Percentiles rank a stretch among this genome's conserved stretches.
Evolutionary conservation across 768 basidiomycete genomes (phyloP).

Genomic region (Podaxis mareebaensis): DNA sequence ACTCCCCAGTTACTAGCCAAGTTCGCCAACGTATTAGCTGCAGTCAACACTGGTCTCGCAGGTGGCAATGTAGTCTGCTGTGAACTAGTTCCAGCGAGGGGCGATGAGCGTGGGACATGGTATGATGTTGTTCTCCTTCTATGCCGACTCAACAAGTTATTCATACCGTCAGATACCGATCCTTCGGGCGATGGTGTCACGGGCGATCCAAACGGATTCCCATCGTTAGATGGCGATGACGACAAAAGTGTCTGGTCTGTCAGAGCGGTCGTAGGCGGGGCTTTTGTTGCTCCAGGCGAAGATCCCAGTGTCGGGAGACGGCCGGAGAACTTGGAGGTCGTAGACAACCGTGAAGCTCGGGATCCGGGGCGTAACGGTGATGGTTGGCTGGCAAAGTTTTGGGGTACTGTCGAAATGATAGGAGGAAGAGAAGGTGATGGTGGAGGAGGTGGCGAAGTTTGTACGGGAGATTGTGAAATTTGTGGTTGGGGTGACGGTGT

Average conservation of each 20-base stretch:
- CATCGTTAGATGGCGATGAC: slow-evolving; percentile 43
- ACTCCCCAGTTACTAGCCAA: slow-evolving; percentile 69
- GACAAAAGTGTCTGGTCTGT: slow-evolving; percentile 54
- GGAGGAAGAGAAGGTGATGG: slow-evolving; percentile 38
- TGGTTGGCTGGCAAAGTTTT: slow-evolving; percentile 33
- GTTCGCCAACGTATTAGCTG: slow-evolving; percentile 54
- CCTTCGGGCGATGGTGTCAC: slow-evolving; percentile 61
- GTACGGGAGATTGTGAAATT: slow-evolving; percentile 16
- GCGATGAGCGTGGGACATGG: slow-evolving; percentile 52
- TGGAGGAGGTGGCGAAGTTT: slow-evolving; percentile 35
- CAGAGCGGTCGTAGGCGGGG: slow-evolving; percentile 66
- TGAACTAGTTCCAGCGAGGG: slow-evolving; percentile 36
- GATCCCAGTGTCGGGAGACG: slow-evolving; percentile 62
- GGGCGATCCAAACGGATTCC: slow-evolving; percentile 39
- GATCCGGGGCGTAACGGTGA: slow-evolving; percentile 75
- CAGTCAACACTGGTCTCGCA: slow-evolving; percentile 34
- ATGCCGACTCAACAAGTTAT: slow-evolving; percentile 34
- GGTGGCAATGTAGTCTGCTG: slow-evolving; percentile 28
- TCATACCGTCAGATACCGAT: slow-evolving; percentile 62
- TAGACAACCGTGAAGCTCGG: slow-evolving; percentile 67
- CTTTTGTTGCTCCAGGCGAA: slow-evolving; percentile 52
- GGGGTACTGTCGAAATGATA: slow-evolving; percentile 35
- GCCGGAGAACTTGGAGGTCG: slow-evolving; percentile 68
- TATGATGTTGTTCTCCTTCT: slow-evolving; percentile 63
- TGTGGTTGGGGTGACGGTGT: slow-evolving; percentile 26